A percentile compares a stretch with the other conserved stretches of the same genome.
Evolutionary conservation across 768 basidiomycete species (phyloP).

Genomic region (Gautieria morchelliformis): DNA sequence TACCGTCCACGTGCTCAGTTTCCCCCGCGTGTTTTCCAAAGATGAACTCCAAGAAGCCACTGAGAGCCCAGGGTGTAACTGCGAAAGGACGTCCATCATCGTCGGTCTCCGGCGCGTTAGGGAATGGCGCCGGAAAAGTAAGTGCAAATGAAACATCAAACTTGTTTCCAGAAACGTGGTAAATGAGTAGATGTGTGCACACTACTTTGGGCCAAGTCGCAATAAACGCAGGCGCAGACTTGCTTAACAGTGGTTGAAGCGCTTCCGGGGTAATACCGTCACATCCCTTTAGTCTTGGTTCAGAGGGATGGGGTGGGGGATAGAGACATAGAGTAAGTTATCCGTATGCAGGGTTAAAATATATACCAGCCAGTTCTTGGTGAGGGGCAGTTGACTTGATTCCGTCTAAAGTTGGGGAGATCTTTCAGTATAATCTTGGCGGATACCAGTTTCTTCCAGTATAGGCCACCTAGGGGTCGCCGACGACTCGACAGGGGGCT

Average conservation of each 20-base stretch:
- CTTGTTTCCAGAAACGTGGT: background rate
- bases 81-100: background rate
- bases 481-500: background rate
- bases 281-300: constrained; percentile 17
- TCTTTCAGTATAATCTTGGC: background rate
- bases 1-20: background rate
- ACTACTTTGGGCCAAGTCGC: constrained; percentile 25
- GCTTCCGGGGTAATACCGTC: constrained; percentile 22
- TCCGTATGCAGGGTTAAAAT: constrained; percentile 29
- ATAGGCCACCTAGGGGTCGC: background rate
- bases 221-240: constrained; percentile 15
- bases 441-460: too few relatives aligned
- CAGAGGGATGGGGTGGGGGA: constrained; percentile 14
- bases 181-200: constrained; percentile 22
- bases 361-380: constrained; percentile 27
- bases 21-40: background rate
- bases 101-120: background rate
- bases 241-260: background rate
- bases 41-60: background rate
- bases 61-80: too few relatives aligned
- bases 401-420: background rate
- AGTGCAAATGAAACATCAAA: background rate
- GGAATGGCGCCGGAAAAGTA: background rate
- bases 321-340: constrained; percentile 26
- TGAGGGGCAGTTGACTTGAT: constrained; percentile 6